Evolutionary conservation across 352 stramenopile species (phyloP), one percentile per base, ranked within the genome.

Genomic region (Phytophthora palmivora): DNA sequence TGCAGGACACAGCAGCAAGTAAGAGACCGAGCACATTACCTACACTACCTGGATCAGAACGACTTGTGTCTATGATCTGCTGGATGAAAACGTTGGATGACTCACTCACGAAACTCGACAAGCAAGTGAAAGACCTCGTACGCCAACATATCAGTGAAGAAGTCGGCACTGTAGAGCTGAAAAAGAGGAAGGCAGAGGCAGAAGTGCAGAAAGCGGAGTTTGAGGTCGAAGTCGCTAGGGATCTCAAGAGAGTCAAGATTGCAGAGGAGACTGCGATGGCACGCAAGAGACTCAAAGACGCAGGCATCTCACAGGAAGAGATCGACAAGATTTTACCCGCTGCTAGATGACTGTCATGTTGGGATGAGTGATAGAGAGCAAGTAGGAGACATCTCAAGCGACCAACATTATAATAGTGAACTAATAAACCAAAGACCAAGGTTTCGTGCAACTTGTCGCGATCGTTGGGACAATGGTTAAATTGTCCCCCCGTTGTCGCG

Each of bases 61-160:
- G 53, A 9, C 53, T 70, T 19, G 49, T 70, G 52, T 51, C 59
- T 11, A 62, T 73, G 59, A 70, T 73, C 21, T 51, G 65, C 32
- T 72, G 64, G 64, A 69, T 72, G 58, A 72, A 72, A 34, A 64
- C 58, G 28, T 47, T 72, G 58, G 64, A 72, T 39, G 64, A 72
- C 55, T 57, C 58, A 10, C 52, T 73, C 16, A 73, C 53, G 18
- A 43, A 19, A 12, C 47, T 73, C 10, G 65, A 74, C 38, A 66
- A 63, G 26, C 59, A 74, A 43, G 65, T 74, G 15, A 66, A 67
- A 30, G 53, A n/a, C 12, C 54, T 74, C 8, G 42, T 74, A 6
- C 48, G 24, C 5, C 43, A 62, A 3, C 60, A 70, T 12, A 66
- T 74, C 39, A 67, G 32, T 30, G 46, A 70, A 16, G 65, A 74